Percentiles rank a stretch among this genome's conserved stretches.
phyloP scores from a whole-genome alignment of 768 basidiomycete species.

The Tylopilus felleus region DNA sequence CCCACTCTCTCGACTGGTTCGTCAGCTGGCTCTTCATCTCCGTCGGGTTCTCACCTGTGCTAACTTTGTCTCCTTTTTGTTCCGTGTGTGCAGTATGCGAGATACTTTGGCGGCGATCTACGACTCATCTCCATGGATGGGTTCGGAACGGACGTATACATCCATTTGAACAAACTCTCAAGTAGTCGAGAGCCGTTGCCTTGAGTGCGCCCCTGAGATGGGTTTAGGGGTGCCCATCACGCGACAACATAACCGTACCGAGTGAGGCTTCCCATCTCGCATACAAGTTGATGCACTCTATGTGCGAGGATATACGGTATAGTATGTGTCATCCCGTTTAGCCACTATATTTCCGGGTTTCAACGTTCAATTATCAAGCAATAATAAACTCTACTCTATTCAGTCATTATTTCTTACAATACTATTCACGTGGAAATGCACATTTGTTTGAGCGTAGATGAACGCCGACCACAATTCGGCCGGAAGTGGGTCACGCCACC shows the following conservation, averaged over 20 bases:
- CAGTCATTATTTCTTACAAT: not conserved
- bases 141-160: slow-evolving; percentile 93
- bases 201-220: slow-evolving; percentile 4
- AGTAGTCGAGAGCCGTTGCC: slow-evolving; percentile 35
- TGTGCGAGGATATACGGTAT: not conserved
- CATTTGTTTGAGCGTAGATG: too few relatives aligned
- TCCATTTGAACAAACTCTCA: slow-evolving; percentile 83
- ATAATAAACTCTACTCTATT: slow-evolving; percentile 6
- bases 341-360: not conserved
- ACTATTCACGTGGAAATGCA: not conserved
- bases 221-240: not conserved
- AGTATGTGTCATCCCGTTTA: slow-evolving; percentile 5
- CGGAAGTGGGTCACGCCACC: too few relatives aligned
- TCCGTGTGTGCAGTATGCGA: slow-evolving; percentile 60
- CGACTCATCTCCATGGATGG: slow-evolving; percentile 97
- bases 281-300: not conserved
- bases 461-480: too few relatives aligned
- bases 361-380: not conserved
- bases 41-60: slow-evolving; percentile 51
- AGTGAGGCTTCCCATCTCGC: not conserved
- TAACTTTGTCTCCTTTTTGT: slow-evolving; percentile 1
- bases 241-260: not conserved
- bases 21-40: slow-evolving; percentile 42
- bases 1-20: slow-evolving; percentile 84
- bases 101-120: slow-evolving; percentile 94